phyloP scores from a whole-genome alignment of 768 basidiomycete species.

The Filobasidium floriforme region DNA sequence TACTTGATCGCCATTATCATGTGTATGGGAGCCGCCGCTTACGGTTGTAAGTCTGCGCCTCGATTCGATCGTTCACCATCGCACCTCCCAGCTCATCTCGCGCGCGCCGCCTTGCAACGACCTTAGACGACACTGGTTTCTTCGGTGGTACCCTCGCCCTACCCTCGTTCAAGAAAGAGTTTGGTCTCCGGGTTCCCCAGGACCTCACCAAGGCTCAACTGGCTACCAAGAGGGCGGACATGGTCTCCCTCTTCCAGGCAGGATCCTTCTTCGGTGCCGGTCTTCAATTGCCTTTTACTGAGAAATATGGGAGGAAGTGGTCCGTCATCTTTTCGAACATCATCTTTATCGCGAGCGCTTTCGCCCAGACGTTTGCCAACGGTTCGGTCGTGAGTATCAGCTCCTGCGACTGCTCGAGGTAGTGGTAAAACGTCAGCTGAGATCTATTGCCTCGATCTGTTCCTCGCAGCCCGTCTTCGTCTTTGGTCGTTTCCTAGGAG shows the following conservation, averaged over 20 bases:
- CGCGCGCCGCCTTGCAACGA: not conserved
- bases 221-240: constrained; percentile 19
- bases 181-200: constrained; percentile 2
- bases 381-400: constrained; percentile 23
- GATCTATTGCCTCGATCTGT: not conserved
- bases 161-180: constrained; percentile 24
- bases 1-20: constrained; percentile 26
- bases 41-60: constrained; percentile 20
- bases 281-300: constrained; percentile 29
- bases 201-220: constrained; percentile 25
- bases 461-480: constrained; percentile 1
- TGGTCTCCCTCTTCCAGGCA: constrained; percentile 34
- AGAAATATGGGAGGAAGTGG: constrained; percentile 28
- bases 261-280: constrained; percentile 34
- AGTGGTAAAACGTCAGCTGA: too few relatives aligned
- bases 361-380: constrained; percentile 29
- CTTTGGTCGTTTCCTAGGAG: constrained; percentile 24
- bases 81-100: not conserved
- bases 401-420: constrained; percentile 9
- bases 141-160: constrained; percentile 26
- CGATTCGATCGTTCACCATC: not conserved
- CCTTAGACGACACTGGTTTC: constrained; percentile 21
- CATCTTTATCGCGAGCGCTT: constrained; percentile 30
- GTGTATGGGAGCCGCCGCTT: constrained; percentile 29
- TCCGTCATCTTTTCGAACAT: constrained; percentile 27